Base-by-base conservation (phyloP, 2,329 filamentous ascomycete genomes). In the Bimuria novae-zelandiae region DNA sequence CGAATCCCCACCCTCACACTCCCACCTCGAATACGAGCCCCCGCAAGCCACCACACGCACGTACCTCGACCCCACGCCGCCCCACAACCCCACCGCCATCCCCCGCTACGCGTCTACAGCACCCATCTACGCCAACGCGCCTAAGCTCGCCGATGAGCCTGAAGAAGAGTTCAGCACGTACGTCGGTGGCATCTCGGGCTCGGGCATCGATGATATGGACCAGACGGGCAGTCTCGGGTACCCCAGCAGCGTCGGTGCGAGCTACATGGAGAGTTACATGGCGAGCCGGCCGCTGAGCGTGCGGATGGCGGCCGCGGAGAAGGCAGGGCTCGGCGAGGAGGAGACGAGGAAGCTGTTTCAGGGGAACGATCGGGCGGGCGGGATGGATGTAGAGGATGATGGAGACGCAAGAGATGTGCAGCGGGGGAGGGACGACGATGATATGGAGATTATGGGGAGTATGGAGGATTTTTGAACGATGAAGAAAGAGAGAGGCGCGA, bases 261-360 rank as follows among this genome's bases (percentile, higher is more conserved):
- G 69, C 52, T 74, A 73, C 49, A 59, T 74, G 35, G 71, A 74
- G 53, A 71, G 66, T 33, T 74, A 74, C 37, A 74, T 74, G 70
- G 60, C 67, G 53, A 64, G 58, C 19, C 64, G 71, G 35, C 70
- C 71, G 35, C 52, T 73, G 55, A 68, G 69, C 23, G 71, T 74
- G 39, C 49, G 71, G n/a, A 68, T 71, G 57, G 63, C 65, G 17
- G 69, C 70, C 6, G 70, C 66, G 14, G 69, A 69, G 42, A 63
- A 68, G 33, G 71, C 65, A 27, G 68, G 61, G 12, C 32, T 68
- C 29, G 54, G 55, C 16, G 63, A 58, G n/a, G 42, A 53, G 2
- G 69, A 70, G 53, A 65, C 65, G 55, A 47, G 47, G 37, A 52
- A 30, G 33, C 45, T 70, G 44, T n/a, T 50, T 16, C 52, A 55